These are phyloP conservation scores for Termitomyces sp. DNA, from an alignment of 768 basidiomycete genomes.

Conservation along the genomic window DNA sequence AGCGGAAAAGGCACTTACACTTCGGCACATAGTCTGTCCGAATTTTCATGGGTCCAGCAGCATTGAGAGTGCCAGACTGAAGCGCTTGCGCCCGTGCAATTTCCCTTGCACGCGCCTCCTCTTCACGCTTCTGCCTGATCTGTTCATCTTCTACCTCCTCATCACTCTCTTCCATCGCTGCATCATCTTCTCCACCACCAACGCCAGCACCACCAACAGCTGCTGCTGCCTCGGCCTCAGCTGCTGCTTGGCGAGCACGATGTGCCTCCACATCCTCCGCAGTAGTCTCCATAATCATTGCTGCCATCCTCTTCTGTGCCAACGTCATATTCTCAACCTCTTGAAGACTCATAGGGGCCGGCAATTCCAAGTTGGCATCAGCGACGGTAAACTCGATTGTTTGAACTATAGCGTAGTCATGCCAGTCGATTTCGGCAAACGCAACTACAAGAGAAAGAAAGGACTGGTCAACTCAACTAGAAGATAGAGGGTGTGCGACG, in stretches of 20 bases:
- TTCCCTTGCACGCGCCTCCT: slow-evolving; percentile 65
- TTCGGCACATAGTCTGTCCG: slow-evolving; percentile 95
- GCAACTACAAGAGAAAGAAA: slow-evolving; percentile 47
- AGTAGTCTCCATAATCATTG: slow-evolving; percentile 96
- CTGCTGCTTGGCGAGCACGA: slow-evolving; percentile 76
- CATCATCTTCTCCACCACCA: slow-evolving; percentile 45
- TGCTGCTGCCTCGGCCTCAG: slow-evolving; percentile 78
- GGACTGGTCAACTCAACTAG: slow-evolving; percentile 1
- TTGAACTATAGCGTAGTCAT: slow-evolving; percentile 97
- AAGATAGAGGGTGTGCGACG: slow-evolving; percentile 25
- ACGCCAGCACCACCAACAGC: slow-evolving; percentile 64
- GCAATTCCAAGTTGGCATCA: slow-evolving; percentile 86
- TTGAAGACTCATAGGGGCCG: slow-evolving; percentile 93
- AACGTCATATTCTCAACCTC: slow-evolving; percentile 96
- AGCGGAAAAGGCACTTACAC: slow-evolving; percentile 42
- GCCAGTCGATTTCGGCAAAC: slow-evolving; percentile 98
- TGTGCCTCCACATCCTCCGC: slow-evolving; percentile 82
- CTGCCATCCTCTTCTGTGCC: slow-evolving; percentile 96
- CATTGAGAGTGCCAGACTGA: slow-evolving; percentile 70
- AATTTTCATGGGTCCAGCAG: slow-evolving; percentile 86
- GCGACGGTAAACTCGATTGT: slow-evolving; percentile 96
- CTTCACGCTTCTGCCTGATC: slow-evolving; percentile 59
- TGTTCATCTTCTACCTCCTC: slow-evolving; percentile 65
- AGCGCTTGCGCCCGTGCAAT: slow-evolving; percentile 75
- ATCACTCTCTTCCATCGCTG: slow-evolving; percentile 84